These are phyloP conservation scores for Tetrapisispora namnaoensis DNA, from an alignment of 805 yeast species.

Conservation along the genomic window DNA sequence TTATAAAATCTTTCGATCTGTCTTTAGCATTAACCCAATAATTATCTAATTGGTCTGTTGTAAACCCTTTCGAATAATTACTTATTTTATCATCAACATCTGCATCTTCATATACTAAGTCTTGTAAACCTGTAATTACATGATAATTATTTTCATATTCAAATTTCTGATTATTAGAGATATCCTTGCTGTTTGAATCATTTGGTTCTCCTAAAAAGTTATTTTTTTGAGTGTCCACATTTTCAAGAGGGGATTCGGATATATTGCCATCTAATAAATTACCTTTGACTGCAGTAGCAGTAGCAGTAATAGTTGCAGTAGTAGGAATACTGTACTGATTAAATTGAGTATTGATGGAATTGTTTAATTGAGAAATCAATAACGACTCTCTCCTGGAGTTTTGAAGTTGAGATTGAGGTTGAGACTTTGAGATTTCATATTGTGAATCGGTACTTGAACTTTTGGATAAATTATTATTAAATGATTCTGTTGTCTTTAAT, in stretches of 20 bases:
- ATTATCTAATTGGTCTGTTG: slow-evolving; percentile 30
- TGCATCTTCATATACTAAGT: slow-evolving; percentile 26
- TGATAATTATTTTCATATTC: slow-evolving; percentile 26
- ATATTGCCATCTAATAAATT: background rate
- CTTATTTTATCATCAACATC: slow-evolving; percentile 23
- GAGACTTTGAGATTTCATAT: too few relatives aligned
- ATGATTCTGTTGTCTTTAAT: background rate
- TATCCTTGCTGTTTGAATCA: background rate
- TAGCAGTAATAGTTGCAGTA: slow-evolving; percentile 12
- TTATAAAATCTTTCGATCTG: background rate
- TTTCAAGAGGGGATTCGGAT: background rate
- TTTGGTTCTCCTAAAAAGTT: background rate
- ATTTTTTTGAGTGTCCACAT: background rate
- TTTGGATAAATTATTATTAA: background rate
- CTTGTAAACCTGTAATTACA: slow-evolving; percentile 25
- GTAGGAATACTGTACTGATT: slow-evolving; percentile 9
- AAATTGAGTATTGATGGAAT: slow-evolving; percentile 2
- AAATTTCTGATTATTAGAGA: slow-evolving; percentile 13
- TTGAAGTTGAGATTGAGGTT: background rate
- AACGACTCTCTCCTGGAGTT: slow-evolving; percentile 1
- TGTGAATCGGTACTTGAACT: background rate
- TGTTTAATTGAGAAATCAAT: background rate
- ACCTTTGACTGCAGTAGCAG: slow-evolving; percentile 6
- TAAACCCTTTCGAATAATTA: slow-evolving; percentile 24
- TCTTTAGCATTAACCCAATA: slow-evolving; percentile 22